phyloP scores from a whole-genome alignment of 2,329 filamentous ascomycete genomes.

The Talaromyces sp. region DNA sequence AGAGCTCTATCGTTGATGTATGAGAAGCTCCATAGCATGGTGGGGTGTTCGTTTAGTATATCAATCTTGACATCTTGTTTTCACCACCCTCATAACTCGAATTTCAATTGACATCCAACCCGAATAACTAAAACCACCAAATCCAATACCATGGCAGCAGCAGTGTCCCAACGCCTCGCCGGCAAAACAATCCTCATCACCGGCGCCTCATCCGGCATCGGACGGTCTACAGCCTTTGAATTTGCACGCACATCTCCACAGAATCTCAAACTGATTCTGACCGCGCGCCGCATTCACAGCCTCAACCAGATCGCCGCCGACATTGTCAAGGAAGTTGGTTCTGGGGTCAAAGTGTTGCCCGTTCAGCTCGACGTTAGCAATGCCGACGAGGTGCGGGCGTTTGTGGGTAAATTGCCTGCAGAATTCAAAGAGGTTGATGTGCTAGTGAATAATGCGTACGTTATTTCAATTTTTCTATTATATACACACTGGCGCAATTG shows the following conservation, averaged over 20 bases:
- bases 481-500: background rate
- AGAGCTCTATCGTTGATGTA: too few relatives aligned
- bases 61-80: too few relatives aligned
- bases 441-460: conserved; percentile 88
- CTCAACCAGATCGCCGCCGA: conserved; percentile 71
- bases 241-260: conserved; percentile 81
- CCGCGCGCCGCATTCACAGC: conserved; percentile 74
- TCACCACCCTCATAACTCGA: too few relatives aligned
- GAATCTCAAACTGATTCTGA: conserved; percentile 76
- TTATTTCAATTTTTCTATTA: too few relatives aligned
- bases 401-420: conserved; percentile 68
- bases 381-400: conserved; percentile 64
- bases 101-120: too few relatives aligned
- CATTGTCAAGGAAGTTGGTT: conserved; percentile 70
- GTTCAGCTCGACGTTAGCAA: conserved; percentile 84
- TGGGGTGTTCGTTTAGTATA: too few relatives aligned
- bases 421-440: conserved; percentile 83
- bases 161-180: conserved; percentile 74
- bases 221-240: conserved; percentile 67
- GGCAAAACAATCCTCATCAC: conserved; percentile 93
- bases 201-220: conserved; percentile 89
- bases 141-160: conserved; percentile 51
- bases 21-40: too few relatives aligned
- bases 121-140: too few relatives aligned
- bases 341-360: conserved; percentile 74